Evolutionary conservation across 805 yeast genomes (phyloP).

Genomic region (Wickerhamiella spandovensis): DNA sequence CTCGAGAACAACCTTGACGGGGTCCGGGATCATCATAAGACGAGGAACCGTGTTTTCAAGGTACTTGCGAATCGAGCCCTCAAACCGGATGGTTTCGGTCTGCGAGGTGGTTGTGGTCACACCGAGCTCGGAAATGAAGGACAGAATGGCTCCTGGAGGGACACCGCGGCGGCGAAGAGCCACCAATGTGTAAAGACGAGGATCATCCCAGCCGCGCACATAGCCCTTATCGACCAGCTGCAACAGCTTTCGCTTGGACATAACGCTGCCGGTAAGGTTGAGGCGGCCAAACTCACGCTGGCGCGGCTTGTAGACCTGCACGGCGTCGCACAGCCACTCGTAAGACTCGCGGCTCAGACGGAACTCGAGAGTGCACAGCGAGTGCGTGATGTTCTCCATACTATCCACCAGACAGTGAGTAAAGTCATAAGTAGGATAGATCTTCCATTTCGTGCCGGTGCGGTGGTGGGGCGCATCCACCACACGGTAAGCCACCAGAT

Average conservation of each 20-base stretch:
- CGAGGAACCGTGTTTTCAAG: slow-evolving; percentile 89
- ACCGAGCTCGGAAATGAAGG: slow-evolving; percentile 88
- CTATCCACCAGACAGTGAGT: slow-evolving; percentile 99
- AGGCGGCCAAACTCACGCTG: slow-evolving; percentile 98
- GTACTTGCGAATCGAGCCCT: slow-evolving; percentile 73
- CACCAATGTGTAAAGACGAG: slow-evolving; percentile 87
- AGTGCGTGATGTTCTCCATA: slow-evolving; percentile 89
- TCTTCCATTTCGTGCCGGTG: slow-evolving; percentile 95
- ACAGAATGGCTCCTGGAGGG: slow-evolving; percentile 94
- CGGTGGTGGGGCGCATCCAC: slow-evolving; percentile 87
- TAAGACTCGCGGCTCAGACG: slow-evolving; percentile 84
- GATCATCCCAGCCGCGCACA: slow-evolving; percentile 98
- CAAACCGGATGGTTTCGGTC: slow-evolving; percentile 83
- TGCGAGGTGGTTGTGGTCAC: slow-evolving; percentile 89
- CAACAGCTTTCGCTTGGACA: slow-evolving; percentile 93
- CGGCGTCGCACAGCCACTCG: slow-evolving; percentile 95
- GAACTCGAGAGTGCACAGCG: slow-evolving; percentile 93
- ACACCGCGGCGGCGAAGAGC: slow-evolving; percentile 94
- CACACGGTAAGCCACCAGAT: slow-evolving; percentile 91
- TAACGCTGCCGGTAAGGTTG: slow-evolving; percentile 83
- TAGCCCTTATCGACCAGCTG: slow-evolving; percentile 66
- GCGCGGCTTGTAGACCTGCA: slow-evolving; percentile 93
- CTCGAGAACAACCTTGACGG: slow-evolving; percentile 69
- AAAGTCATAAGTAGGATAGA: slow-evolving; percentile 96
- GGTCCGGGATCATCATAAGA: slow-evolving; percentile 83